phyloP scores from a whole-genome alignment of 2,329 filamentous ascomycete species.

The Pseudogymnoascus verrucosus region DNA sequence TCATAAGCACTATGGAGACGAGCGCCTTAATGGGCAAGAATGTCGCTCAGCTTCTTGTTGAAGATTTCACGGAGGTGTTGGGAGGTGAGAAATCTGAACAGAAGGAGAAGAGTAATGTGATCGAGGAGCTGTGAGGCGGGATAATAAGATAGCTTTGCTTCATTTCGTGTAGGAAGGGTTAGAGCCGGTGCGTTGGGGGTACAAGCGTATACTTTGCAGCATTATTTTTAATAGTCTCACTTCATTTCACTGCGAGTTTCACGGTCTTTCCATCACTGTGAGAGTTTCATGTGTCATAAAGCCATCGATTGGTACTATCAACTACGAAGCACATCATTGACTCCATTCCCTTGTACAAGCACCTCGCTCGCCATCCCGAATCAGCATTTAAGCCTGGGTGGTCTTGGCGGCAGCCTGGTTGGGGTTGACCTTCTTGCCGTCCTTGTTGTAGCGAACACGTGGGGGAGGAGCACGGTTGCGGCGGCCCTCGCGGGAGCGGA shows the following conservation, averaged over 20 bases:
- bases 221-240: not conserved
- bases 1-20: slow-evolving; percentile 97
- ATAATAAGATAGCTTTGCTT: not conserved
- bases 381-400: slow-evolving; percentile 23
- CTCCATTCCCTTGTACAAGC: not conserved
- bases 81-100: not conserved
- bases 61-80: slow-evolving; percentile 42
- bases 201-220: not conserved
- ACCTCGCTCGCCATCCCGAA: slow-evolving; percentile 12
- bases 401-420: slow-evolving; percentile 47
- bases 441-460: slow-evolving; percentile 99
- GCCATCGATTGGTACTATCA: slow-evolving; percentile 4
- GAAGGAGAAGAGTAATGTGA: not conserved
- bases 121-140: slow-evolving; percentile 11
- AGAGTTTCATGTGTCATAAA: not conserved
- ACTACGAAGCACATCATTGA: slow-evolving; percentile 8
- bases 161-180: not conserved
- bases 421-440: slow-evolving; percentile 98
- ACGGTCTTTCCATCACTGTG: not conserved
- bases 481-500: slow-evolving; percentile 91
- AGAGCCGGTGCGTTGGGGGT: not conserved
- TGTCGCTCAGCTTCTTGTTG: slow-evolving; percentile 62
- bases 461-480: slow-evolving; percentile 98
- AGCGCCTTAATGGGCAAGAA: slow-evolving; percentile 87
- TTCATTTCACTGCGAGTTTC: not conserved